Base-by-base conservation (phyloP, 2,329 filamentous ascomycete genomes). In the Cercospora sojina region DNA sequence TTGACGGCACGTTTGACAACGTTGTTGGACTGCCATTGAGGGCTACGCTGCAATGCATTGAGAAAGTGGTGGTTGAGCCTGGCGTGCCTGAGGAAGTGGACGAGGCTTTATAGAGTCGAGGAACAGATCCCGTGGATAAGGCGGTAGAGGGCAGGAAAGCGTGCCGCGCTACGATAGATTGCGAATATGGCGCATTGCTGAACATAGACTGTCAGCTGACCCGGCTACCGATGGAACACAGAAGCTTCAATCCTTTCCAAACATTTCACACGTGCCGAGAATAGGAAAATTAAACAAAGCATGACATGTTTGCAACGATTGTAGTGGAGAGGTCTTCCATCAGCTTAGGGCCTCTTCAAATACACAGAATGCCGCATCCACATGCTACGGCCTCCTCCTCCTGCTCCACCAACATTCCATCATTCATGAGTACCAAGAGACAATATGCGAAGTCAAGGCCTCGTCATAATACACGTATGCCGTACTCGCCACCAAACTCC, bases 1-100 rank as follows among this genome's bases (percentile, higher is more conserved):
- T 99, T 70, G 91, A 97, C 70, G 95, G 95, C 10, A 88, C 88
- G 63, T 91, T 92, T 74, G 95, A 99, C 82, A 98, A 98, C 78
- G 95, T 98, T 1, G 89, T 99, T 29, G 95, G 95, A 0, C 78
- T 99, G 78, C 95, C 95, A 7, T 84, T 98, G 70, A 86, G 92
- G 72, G 86, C 87, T 71, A 91, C 89, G 12, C 77, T 99, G 77
- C 87, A 88, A 76, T 79, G 97, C 74, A 95, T 96, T 67, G 94
- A 98, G 82, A 91, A 89, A 83, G 91, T 93, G n/a, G 83, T 97
- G 70, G 70, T 74, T 2, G 88, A 90, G 73, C 88, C 87, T 70
- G 91, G 92, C 59, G 79, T 81, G 47, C 86, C 89, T 62, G 87
- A 88, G 74, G 86, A 87, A 53, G 87, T 77, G 3, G 73, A 75